A percentile compares a stretch with the other conserved stretches of the same genome.
These are phyloP conservation scores for Citrus reticulata DNA, from an alignment of 345 rosid genomes.

Conservation along the genomic window DNA sequence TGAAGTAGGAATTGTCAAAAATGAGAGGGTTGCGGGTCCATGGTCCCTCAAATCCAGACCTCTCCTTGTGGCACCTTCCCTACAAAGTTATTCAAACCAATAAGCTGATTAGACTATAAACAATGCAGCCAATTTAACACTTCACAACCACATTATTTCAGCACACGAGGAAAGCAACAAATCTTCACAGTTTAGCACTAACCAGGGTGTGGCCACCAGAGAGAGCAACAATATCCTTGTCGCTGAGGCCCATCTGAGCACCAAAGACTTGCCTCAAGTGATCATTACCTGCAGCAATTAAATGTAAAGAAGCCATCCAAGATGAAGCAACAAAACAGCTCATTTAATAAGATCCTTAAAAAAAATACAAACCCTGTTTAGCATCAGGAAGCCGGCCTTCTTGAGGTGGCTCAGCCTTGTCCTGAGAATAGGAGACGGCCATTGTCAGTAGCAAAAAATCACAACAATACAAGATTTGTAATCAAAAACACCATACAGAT, in stretches of 20 bases:
- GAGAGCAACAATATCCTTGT: conserved; percentile 85
- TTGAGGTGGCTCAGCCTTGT: conserved; percentile 85
- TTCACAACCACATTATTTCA: background rate
- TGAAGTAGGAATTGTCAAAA: conserved; percentile 92
- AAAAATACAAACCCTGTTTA: conserved; percentile 53
- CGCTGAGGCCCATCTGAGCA: conserved; percentile 78
- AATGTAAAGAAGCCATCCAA: background rate
- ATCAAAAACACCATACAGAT: background rate
- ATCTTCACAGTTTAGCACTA: conserved; percentile 10
- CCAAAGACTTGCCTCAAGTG: conserved; percentile 77
- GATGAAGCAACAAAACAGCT: background rate
- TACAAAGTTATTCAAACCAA: conserved; percentile 15
- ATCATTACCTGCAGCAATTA: conserved; percentile 46
- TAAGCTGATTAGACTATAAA: background rate
- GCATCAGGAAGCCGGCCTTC: conserved; percentile 99
- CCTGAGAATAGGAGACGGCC: conserved; percentile 37
- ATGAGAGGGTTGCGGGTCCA: conserved; percentile 90
- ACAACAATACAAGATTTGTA: background rate
- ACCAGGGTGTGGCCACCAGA: conserved; percentile 98
- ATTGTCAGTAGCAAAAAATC: background rate
- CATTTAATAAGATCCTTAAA: background rate
- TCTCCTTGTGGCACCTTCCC: conserved; percentile 97
- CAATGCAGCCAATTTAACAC: background rate
- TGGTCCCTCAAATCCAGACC: conserved; percentile 96
- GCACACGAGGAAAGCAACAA: background rate